Evolutionary conservation across 805 yeast genomes (phyloP).

Genomic region (Pichia thaimueangensis): DNA sequence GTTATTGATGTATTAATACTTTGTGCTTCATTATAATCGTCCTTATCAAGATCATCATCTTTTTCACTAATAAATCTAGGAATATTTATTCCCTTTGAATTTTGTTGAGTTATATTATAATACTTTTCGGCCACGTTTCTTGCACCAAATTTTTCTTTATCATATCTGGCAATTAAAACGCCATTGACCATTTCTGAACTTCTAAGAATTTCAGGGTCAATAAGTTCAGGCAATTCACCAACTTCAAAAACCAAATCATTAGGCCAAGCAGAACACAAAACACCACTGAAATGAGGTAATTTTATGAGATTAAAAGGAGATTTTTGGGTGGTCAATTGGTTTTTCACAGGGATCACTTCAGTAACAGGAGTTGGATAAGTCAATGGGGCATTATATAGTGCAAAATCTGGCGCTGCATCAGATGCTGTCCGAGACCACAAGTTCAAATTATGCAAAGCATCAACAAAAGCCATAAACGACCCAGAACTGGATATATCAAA

Average conservation of each 20-base stretch:
- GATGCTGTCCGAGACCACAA: slow-evolving; percentile 55
- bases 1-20: background rate
- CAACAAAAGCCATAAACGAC: slow-evolving; percentile 66
- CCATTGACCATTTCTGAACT: slow-evolving; percentile 33
- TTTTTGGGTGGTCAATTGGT: slow-evolving; percentile 35
- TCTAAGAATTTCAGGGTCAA: slow-evolving; percentile 43
- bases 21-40: slow-evolving; percentile 4
- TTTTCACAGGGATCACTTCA: slow-evolving; percentile 28
- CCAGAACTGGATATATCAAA: slow-evolving; percentile 64
- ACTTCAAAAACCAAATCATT: slow-evolving; percentile 50
- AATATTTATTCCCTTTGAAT: slow-evolving; percentile 20
- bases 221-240: slow-evolving; percentile 49
- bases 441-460: slow-evolving; percentile 54
- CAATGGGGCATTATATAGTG: slow-evolving; percentile 38
- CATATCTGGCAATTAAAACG: slow-evolving; percentile 43
- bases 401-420: slow-evolving; percentile 33
- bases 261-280: slow-evolving; percentile 78
- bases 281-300: slow-evolving; percentile 77
- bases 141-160: slow-evolving; percentile 49
- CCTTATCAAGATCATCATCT: slow-evolving; percentile 25
- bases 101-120: slow-evolving; percentile 30
- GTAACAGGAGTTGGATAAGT: slow-evolving; percentile 44
- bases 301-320: slow-evolving; percentile 70
- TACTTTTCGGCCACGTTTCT: slow-evolving; percentile 44
- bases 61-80: slow-evolving; percentile 62